Percentiles rank a stretch among this genome's conserved stretches.
phyloP scores from a whole-genome alignment of 768 basidiomycete genomes.

The Asterophora parasitica region DNA sequence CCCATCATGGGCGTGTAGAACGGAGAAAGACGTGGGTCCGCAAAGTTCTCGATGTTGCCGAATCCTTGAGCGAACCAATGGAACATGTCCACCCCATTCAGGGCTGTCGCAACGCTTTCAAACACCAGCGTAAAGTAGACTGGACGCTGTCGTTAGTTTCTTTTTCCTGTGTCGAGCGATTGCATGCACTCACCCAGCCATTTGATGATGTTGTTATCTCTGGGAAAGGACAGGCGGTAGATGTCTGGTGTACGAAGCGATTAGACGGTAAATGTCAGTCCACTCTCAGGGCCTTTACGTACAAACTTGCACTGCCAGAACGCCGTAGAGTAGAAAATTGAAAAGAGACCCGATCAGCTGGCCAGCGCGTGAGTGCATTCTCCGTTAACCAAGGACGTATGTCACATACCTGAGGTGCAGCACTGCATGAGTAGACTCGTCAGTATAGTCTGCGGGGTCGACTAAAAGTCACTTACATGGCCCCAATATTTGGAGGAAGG shows the following conservation, averaged over 20 bases:
- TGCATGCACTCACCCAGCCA: neutral
- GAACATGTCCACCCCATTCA: conserved; percentile 12
- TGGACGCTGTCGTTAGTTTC: neutral
- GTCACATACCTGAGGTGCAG: conserved; percentile 1
- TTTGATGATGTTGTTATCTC: conserved; percentile 3
- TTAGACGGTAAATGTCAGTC: neutral
- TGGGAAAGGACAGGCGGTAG: conserved; percentile 5
- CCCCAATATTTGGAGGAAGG: neutral
- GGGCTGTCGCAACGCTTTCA: conserved; percentile 9
- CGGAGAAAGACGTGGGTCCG: conserved; percentile 1
- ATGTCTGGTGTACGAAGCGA: neutral
- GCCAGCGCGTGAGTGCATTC: neutral
- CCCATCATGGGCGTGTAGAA: conserved; percentile 14
- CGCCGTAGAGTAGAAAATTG: conserved; percentile 4
- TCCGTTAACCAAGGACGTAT: neutral
- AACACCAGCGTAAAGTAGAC: conserved; percentile 9
- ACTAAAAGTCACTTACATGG: neutral
- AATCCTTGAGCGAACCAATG: conserved; percentile 13
- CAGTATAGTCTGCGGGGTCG: neutral
- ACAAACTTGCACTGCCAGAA: conserved; percentile 6
- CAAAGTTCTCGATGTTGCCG: conserved; percentile 9
- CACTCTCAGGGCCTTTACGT: neutral
- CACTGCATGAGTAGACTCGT: neutral
- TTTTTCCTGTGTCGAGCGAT: neutral
- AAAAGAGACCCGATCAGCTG: conserved; percentile 7